Percentiles rank a stretch among this genome's conserved stretches.
phyloP scores from a whole-genome alignment of 441 rosid genomes.

The Euphorbia schlechtendalii region DNA sequence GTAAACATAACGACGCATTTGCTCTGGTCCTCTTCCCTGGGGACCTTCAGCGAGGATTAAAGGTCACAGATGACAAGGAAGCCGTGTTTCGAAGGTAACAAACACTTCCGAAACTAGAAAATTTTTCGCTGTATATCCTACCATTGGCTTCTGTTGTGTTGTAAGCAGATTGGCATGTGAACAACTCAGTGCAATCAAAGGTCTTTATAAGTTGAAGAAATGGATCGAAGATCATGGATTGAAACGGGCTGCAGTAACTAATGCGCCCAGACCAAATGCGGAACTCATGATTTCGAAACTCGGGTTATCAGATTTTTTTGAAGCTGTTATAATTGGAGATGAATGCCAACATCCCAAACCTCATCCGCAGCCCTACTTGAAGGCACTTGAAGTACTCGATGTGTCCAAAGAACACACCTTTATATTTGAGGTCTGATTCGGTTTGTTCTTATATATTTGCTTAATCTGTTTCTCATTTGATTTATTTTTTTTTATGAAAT shows the following conservation, averaged over 20 bases:
- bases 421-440: conserved; percentile 51
- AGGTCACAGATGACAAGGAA: conserved; percentile 70
- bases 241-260: conserved; percentile 91
- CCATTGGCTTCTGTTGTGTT: background rate
- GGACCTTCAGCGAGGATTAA: conserved; percentile 57
- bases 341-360: conserved; percentile 87
- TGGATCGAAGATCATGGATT: conserved; percentile 80
- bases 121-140: too few species aligned
- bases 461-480: background rate
- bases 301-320: conserved; percentile 68
- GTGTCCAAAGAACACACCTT: conserved; percentile 77
- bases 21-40: conserved; percentile 59
- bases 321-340: conserved; percentile 60
- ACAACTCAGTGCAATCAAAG: conserved; percentile 48
- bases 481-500: conserved; percentile 5
- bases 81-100: conserved; percentile 64
- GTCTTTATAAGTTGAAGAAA: conserved; percentile 64
- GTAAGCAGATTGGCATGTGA: conserved; percentile 58
- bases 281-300: conserved; percentile 72
- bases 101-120: too few species aligned
- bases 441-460: background rate
- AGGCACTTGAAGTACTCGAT: conserved; percentile 65
- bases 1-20: conserved; percentile 72
- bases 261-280: conserved; percentile 83
- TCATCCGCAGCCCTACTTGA: conserved; percentile 76